Evolutionary conservation across 768 basidiomycete genomes (phyloP), one percentile per base, ranked within the genome.

Genomic region (Austroboletus festivus): DNA sequence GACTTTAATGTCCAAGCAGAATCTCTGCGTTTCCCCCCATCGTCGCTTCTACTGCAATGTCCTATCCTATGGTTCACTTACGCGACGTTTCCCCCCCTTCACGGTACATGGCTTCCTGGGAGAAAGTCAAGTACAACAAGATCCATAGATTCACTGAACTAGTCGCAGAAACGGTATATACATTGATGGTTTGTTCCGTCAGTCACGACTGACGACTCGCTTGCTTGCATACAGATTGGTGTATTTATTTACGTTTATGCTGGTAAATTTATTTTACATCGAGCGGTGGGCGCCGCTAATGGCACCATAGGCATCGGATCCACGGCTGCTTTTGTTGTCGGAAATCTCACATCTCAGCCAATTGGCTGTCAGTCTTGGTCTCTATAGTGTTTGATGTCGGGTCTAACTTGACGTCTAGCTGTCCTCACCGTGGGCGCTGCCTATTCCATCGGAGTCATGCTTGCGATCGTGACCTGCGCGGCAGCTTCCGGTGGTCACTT

Each of bases 401-500:
- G 34, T 22, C 43, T 53, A 22, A 54, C 37, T 26, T 20, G 23
- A n/a, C 16, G 1, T 19, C 15, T 44, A 84, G 82, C 77, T 12
- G 42, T 85, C 6, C 62, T 79, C 5, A 81, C 81, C 30, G 67
- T 85, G 18, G 85, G 82, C 22, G 57, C 80, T 26, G 77, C 72
- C 1, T 86, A 85, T 63, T 72, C 75, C 4, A 65, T 76, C 30
- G 84, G 84, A 21, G 81, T 85, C 51, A 54, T 82, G 13, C 72
- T 85, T 42, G 85, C 84, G 1, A 59, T 86, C 44, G 61, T 65
- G 9, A 64, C 82, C 22, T 82, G 77, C 43, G 67, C 65, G 5
- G 61, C 75, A 16, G 74, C 82, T 1, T 84, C 81, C 12, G 81
- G 80, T 11, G 78, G 82, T 19, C 85, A 86, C 56, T 80, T 86